phyloP scores from a whole-genome alignment of 2,329 filamentous ascomycete genomes.

The Sclerotinia subarctica region DNA sequence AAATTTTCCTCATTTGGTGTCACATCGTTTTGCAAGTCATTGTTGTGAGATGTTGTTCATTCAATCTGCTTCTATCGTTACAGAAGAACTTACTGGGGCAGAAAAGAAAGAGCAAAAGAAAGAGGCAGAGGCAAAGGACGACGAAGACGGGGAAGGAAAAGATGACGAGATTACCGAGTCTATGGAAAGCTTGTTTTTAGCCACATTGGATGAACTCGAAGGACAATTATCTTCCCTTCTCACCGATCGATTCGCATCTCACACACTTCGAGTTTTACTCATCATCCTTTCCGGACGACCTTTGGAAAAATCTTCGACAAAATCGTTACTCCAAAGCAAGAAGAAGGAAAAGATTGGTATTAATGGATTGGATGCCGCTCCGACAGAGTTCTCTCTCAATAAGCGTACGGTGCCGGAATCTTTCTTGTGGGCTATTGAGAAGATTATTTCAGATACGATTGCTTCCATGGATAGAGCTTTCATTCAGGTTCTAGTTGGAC shows the following conservation, averaged over 20 bases:
- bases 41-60: slow-evolving; percentile 94
- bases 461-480: slow-evolving; percentile 73
- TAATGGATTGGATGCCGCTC: slow-evolving; percentile 49
- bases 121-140: slow-evolving; percentile 54
- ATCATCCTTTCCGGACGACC: slow-evolving; percentile 82
- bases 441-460: slow-evolving; percentile 76
- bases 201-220: slow-evolving; percentile 83
- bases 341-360: slow-evolving; percentile 82
- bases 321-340: slow-evolving; percentile 81
- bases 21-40: slow-evolving; percentile 95
- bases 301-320: slow-evolving; percentile 64
- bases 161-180: slow-evolving; percentile 46
- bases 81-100: slow-evolving; percentile 61
- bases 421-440: slow-evolving; percentile 73
- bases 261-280: slow-evolving; percentile 81
- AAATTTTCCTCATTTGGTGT: slow-evolving; percentile 85
- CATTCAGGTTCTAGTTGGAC: slow-evolving; percentile 78
- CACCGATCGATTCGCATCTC: slow-evolving; percentile 82
- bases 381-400: slow-evolving; percentile 47
- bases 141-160: slow-evolving; percentile 46
- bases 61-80: slow-evolving; percentile 74
- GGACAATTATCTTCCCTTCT: slow-evolving; percentile 78
- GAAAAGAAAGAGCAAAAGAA: slow-evolving; percentile 44
- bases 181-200: slow-evolving; percentile 83
- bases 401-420: slow-evolving; percentile 68